A percentile compares a stretch with the other conserved stretches of the same genome.
Evolutionary conservation across 352 stramenopile species (phyloP).

Genomic region (Pythium dissotocum): DNA sequence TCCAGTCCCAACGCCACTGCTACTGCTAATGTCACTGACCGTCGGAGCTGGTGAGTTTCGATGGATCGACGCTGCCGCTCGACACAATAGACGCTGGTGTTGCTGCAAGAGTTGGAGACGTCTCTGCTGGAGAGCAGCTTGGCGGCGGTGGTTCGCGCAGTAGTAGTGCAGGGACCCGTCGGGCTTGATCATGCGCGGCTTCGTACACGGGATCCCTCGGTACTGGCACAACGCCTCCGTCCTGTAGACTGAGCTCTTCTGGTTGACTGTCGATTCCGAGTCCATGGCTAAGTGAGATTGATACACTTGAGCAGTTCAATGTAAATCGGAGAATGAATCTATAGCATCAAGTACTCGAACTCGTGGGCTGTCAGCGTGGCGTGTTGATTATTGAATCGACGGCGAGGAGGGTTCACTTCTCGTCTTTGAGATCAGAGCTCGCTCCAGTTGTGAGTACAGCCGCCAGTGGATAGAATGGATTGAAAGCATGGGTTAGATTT

Average conservation of each 20-base stretch:
- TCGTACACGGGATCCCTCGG: neutral
- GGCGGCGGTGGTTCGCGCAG: constrained; percentile 4
- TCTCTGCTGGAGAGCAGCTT: neutral
- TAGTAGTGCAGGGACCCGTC: neutral
- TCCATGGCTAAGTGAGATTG: neutral
- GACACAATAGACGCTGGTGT: neutral
- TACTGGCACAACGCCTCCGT: neutral
- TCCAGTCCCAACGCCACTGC: neutral
- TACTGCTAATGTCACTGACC: neutral
- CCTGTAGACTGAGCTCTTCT: neutral
- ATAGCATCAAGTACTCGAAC: neutral
- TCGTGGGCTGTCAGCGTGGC: too few species aligned
- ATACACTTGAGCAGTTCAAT: neutral
- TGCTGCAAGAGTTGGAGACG: neutral
- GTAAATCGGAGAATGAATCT: neutral
- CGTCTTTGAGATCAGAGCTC: neutral
- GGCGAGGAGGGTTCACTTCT: neutral
- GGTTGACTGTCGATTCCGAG: neutral
- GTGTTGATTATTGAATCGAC: too few species aligned
- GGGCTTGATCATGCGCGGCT: constrained; percentile 2
- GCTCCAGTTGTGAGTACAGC: neutral
- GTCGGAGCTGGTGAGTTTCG: neutral
- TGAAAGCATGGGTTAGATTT: neutral
- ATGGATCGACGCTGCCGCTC: neutral
- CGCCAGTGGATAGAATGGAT: neutral